These are phyloP conservation scores for Penicillium fuscoglaucum DNA, from an alignment of 2,329 filamentous ascomycete species.

Conservation along the genomic window DNA sequence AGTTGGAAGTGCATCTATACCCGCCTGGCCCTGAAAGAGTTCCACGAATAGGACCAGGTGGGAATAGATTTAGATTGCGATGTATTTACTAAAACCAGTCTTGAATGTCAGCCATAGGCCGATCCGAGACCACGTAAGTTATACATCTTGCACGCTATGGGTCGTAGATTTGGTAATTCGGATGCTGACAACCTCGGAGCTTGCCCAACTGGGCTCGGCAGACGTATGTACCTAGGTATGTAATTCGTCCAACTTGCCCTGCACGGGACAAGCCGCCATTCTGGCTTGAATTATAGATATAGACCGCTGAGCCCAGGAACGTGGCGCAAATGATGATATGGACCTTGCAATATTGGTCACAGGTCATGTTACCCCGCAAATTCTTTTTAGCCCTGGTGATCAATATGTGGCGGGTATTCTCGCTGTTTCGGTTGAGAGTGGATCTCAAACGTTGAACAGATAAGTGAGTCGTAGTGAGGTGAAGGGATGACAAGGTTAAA, in stretches of 20 bases:
- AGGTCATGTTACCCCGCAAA: slow-evolving; percentile 9
- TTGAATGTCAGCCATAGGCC: background rate
- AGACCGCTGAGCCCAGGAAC: background rate
- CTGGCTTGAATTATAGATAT: background rate
- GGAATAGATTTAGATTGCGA: background rate
- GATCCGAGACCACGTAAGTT: background rate
- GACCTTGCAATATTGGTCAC: background rate
- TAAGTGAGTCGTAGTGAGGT: background rate
- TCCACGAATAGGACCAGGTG: background rate
- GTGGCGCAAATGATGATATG: background rate
- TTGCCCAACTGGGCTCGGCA: background rate
- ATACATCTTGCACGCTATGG: background rate
- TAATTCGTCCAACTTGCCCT: background rate
- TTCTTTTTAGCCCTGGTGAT: slow-evolving; percentile 1
- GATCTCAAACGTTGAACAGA: slow-evolving; percentile 5
- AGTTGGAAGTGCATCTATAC: background rate
- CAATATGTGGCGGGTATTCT: slow-evolving; percentile 2
- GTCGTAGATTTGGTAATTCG: background rate
- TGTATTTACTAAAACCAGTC: background rate
- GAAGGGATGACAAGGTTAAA: background rate
- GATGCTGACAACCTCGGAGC: background rate
- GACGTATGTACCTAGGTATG: background rate
- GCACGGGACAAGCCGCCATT: background rate
- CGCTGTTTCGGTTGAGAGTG: slow-evolving; percentile 7
- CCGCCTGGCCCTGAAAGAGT: background rate